Evolutionary conservation across 1,284 basidiomycete genomes (phyloP).

Genomic region (Albatrellus sp.): DNA sequence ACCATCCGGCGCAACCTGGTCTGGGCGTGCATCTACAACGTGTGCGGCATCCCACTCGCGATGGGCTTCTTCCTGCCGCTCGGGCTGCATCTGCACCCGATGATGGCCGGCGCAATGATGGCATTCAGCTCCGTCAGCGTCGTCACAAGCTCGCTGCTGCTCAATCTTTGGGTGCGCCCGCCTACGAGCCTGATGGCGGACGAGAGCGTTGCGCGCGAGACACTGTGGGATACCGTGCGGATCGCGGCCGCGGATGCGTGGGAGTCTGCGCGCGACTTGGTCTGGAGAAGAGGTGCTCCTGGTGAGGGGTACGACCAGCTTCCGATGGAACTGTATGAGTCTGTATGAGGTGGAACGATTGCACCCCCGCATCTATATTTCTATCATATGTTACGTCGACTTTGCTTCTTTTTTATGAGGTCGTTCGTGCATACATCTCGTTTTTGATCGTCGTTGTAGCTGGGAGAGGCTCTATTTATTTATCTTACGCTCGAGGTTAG

Average conservation of each 20-base stretch:
- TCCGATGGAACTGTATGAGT: conserved; percentile 55
- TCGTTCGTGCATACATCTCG: no score
- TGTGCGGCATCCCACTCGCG: conserved; percentile 93
- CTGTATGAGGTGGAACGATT: conserved; percentile 14
- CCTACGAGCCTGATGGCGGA: conserved; percentile 55
- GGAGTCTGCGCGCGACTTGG: conserved; percentile 29
- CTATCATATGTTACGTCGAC: background rate
- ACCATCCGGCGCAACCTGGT: conserved; percentile 85
- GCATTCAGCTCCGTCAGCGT: conserved; percentile 96
- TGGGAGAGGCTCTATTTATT: no score
- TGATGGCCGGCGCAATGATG: conserved; percentile 98
- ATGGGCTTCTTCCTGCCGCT: conserved; percentile 95
- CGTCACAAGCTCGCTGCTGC: conserved; percentile 77
- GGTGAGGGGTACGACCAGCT: conserved; percentile 51
- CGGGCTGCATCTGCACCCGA: conserved; percentile 89
- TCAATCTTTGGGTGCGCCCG: conserved; percentile 81
- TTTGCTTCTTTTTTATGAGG: background rate
- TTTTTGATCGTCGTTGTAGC: no score
- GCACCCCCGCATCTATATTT: background rate
- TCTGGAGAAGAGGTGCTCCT: conserved; percentile 25
- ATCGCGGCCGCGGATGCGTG: conserved; percentile 25
- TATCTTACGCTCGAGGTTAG: no score
- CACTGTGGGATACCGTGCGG: conserved; percentile 33
- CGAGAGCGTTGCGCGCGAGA: conserved; percentile 27
- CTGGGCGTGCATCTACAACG: conserved; percentile 91